phyloP scores from a whole-genome alignment of 306 rosid genomes.

The Pyrus betulifolia region DNA sequence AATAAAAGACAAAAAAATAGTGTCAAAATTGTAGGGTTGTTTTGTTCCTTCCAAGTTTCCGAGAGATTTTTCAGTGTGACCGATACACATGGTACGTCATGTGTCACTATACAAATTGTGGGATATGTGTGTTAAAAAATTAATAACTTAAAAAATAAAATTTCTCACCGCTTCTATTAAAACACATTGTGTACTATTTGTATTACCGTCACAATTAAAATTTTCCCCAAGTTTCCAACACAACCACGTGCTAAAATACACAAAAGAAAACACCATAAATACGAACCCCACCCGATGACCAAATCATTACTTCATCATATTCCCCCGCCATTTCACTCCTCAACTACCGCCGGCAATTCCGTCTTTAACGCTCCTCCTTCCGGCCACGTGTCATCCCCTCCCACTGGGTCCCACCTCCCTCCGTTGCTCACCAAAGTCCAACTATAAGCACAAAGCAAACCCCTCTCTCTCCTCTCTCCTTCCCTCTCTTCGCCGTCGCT shows the following conservation, averaged over 20 bases:
- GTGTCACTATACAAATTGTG: too few species aligned
- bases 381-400: conserved; percentile 3
- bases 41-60: background rate
- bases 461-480: background rate
- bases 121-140: too few species aligned
- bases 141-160: too few species aligned
- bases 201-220: too few species aligned
- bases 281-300: conserved; percentile 1
- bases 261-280: background rate
- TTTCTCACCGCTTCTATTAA: too few species aligned
- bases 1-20: background rate
- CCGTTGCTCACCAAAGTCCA: background rate
- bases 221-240: background rate
- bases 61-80: too few species aligned
- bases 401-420: conserved; percentile 11
- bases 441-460: background rate
- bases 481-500: conserved; percentile 28
- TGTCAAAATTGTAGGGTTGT: background rate
- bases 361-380: background rate
- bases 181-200: too few species aligned
- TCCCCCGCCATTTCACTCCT: background rate
- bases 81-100: too few species aligned
- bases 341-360: conserved; percentile 4
- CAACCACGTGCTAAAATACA: background rate
- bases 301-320: conserved; percentile 1